Percentiles rank a stretch among this genome's conserved stretches.
phyloP scores from a whole-genome alignment of 2,329 filamentous ascomycete species.

The Zymoseptoria ardabiliae region DNA sequence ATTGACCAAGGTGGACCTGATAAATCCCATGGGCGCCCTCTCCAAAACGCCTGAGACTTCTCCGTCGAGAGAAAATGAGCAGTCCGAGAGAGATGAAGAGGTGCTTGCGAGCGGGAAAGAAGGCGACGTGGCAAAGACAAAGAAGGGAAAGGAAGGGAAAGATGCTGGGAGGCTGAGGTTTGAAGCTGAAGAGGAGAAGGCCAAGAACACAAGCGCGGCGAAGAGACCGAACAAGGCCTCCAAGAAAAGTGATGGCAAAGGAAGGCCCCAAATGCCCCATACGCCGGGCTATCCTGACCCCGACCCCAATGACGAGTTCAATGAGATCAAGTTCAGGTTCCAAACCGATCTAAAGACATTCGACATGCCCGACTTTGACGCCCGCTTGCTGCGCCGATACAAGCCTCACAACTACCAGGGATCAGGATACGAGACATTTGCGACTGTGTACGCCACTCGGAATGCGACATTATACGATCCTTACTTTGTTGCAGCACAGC shows the following conservation, averaged over 20 bases:
- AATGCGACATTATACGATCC: constrained; percentile 17
- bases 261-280: background rate
- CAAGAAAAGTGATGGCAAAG: background rate
- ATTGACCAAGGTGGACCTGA: background rate
- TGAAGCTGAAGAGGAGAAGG: background rate
- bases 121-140: background rate
- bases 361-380: constrained; percentile 8
- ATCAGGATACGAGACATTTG: constrained; percentile 12
- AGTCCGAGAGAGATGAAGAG: background rate
- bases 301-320: constrained; percentile 10
- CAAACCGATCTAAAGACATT: constrained; percentile 9
- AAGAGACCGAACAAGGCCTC: background rate
- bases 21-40: background rate
- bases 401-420: constrained; percentile 17
- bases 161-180: background rate
- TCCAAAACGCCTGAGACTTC: background rate
- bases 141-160: background rate
- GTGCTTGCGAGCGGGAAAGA: background rate
- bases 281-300: background rate
- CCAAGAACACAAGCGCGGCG: background rate
- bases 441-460: constrained; percentile 15
- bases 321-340: constrained; percentile 11
- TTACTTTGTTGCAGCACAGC: constrained; percentile 18
- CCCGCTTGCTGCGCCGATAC: constrained; percentile 7
- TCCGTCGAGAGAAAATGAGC: background rate